A percentile compares a stretch with the other conserved stretches of the same genome.
Evolutionary conservation across 2,329 filamentous ascomycete species (phyloP).

Genomic region (Aspergillus brunneoviolaceus): DNA sequence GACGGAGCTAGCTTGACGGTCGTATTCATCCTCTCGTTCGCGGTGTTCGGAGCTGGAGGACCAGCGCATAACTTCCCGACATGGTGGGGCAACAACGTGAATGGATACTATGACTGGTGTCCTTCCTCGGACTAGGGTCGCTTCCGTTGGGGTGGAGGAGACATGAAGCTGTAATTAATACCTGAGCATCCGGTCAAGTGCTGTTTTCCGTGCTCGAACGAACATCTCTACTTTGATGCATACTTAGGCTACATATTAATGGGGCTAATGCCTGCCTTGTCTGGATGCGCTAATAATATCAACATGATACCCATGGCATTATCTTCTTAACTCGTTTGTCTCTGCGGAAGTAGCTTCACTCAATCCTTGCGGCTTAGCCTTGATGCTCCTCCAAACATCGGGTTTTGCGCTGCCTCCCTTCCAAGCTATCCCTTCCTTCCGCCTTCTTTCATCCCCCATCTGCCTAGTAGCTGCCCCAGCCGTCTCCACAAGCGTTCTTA

Average conservation of each 20-base stretch:
- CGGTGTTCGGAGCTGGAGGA: constrained; percentile 47
- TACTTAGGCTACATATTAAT: not conserved
- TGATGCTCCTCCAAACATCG: too few species aligned
- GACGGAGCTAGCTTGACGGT: constrained; percentile 43
- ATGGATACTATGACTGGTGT: constrained; percentile 7
- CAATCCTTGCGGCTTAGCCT: too few species aligned
- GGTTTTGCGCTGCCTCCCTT: too few species aligned
- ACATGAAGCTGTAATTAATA: not conserved
- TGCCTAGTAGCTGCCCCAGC: too few species aligned
- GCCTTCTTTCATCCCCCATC: too few species aligned
- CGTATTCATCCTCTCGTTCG: constrained; percentile 46
- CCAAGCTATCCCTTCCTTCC: too few species aligned
- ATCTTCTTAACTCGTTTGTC: too few species aligned
- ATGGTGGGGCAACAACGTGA: constrained; percentile 36
- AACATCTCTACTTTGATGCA: not conserved
- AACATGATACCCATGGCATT: too few species aligned
- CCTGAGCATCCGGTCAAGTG: not conserved
- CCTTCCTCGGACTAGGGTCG: not conserved
- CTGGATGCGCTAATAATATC: too few species aligned
- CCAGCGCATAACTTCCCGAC: constrained; percentile 36
- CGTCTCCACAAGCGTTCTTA: too few species aligned
- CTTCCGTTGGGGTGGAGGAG: not conserved
- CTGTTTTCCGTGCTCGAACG: not conserved
- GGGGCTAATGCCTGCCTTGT: not conserved
- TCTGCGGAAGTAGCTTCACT: too few species aligned